Evolutionary conservation across 768 basidiomycete genomes (phyloP).

Genomic region (Cyclocybe cylindracea): DNA sequence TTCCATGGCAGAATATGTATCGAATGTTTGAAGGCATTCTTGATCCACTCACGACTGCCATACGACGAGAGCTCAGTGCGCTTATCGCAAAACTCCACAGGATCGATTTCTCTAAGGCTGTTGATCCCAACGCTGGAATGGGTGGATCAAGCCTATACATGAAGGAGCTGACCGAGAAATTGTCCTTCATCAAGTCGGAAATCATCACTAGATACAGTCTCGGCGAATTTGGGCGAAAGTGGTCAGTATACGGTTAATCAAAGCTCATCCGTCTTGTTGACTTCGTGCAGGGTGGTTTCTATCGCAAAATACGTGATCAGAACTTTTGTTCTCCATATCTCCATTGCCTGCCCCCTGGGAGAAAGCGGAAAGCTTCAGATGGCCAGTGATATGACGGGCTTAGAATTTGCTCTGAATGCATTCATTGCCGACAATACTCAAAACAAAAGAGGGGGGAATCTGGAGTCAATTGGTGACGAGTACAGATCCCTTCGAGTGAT

Average conservation of each 20-base stretch:
- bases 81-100: slow-evolving; percentile 85
- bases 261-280: neutral
- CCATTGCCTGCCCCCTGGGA: slow-evolving; percentile 86
- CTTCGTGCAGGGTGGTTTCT: slow-evolving; percentile 48
- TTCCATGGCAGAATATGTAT: slow-evolving; percentile 45
- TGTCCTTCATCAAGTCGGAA: slow-evolving; percentile 79
- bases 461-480: slow-evolving; percentile 83
- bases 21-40: slow-evolving; percentile 55
- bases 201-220: slow-evolving; percentile 70
- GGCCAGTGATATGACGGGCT: slow-evolving; percentile 93
- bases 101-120: slow-evolving; percentile 74
- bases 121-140: slow-evolving; percentile 65
- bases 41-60: slow-evolving; percentile 62
- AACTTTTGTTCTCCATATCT: slow-evolving; percentile 91
- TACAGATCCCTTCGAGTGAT: slow-evolving; percentile 85
- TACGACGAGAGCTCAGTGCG: slow-evolving; percentile 78
- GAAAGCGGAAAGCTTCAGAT: slow-evolving; percentile 94
- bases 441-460: slow-evolving; percentile 60
- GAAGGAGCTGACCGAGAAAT: slow-evolving; percentile 88
- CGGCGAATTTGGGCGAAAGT: slow-evolving; percentile 70
- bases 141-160: slow-evolving; percentile 83
- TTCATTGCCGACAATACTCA: slow-evolving; percentile 65
- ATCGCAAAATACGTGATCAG: slow-evolving; percentile 81
- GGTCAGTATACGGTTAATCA: slow-evolving; percentile 48
- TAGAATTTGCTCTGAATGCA: slow-evolving; percentile 89